Base-by-base conservation (phyloP, 75 land plant genomes). In the Pinus albicaulis region DNA sequence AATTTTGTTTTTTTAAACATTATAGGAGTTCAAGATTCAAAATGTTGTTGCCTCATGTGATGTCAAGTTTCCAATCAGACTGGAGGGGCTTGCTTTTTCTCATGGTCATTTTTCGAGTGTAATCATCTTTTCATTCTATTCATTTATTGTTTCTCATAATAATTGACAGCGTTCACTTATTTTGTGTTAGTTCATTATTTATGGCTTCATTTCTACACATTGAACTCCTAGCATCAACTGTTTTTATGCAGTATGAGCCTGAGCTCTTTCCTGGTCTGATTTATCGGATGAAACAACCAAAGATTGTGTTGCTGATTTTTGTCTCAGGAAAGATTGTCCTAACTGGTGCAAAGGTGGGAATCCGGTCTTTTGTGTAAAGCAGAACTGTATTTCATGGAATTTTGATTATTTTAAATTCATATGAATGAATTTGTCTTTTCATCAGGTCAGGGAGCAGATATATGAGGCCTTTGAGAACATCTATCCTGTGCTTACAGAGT, bases 301-400 rank as follows among this genome's bases (percentile, higher is more conserved):
- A 91, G 84, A 89, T 93, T 68, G 93, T 91, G 63, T 76, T 95
- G 26, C 89, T 95, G 12, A 90, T 95, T 26, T 95, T 95, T 72
- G 98, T 91, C 8, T 95, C 98, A 41, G 98, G 98, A 48, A 95
- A 95, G 77, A 89, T 95, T 70, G 98, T 95, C 76, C 87, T 95
- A 23, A 93, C 98, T 25, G 98, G 98, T 77, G 98, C 96, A 0
- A 95, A 93, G 97, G 98, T 88, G 41, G 76, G 55, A 36, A 31
- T 34, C 52, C 55, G 10, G 12, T 55, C 74, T 6, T 57, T 34
- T 53, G 53, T 17, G 41, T 38, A 16, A 34, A 76, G 24, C 31
- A 63, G 16, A 59, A 20, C 74, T 79, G 34, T 15, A 2, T 34
- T 31, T 64, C 19, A 64, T 17, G 38, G 17, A 20, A 64, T 64